A percentile compares a stretch with the other conserved stretches of the same genome.
Conservation (phyloP, 1,284 basidiomycete species). For the Ustilago curta region DNA sequence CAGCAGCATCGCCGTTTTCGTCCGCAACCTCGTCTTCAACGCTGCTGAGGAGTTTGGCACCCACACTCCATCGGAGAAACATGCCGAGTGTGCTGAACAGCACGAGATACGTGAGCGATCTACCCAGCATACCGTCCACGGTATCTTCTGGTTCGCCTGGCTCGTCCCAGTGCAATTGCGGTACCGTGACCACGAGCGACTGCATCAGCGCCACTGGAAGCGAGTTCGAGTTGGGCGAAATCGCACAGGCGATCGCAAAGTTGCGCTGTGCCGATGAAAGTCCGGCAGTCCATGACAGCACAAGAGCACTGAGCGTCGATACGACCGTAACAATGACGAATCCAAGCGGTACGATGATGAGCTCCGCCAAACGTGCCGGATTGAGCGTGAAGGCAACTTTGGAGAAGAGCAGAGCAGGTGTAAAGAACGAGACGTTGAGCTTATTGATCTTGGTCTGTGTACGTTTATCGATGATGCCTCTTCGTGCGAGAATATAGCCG, state of each 20-base stretch:
- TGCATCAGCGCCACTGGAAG: constrained; percentile 92
- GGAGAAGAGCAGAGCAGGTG: constrained; percentile 89
- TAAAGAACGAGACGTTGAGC: constrained; percentile 88
- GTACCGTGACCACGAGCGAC: constrained; percentile 85
- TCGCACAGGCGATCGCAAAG: constrained; percentile 70
- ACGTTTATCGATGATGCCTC: constrained; percentile 85
- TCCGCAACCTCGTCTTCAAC: constrained; percentile 65
- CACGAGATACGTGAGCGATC: constrained; percentile 90
- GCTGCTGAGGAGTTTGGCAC: constrained; percentile 70
- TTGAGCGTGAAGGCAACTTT: constrained; percentile 82
- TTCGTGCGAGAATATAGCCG: constrained; percentile 83
- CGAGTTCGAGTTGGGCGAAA: constrained; percentile 82
- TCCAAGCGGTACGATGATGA: constrained; percentile 90
- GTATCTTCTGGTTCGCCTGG: constrained; percentile 76
- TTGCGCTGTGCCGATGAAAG: constrained; percentile 69
- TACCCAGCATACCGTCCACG: constrained; percentile 86
- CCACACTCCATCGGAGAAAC: constrained; percentile 72
- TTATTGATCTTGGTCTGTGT: constrained; percentile 77
- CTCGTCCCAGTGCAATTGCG: constrained; percentile 82
- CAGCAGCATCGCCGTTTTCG: neutral
- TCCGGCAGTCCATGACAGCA: constrained; percentile 64
- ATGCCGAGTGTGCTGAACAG: constrained; percentile 93
- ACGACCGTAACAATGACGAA: constrained; percentile 74
- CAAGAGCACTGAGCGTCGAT: constrained; percentile 65
- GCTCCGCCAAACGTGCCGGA: constrained; percentile 81